A percentile compares a stretch with the other conserved stretches of the same genome.
phyloP scores from a whole-genome alignment of 495 filamentous ascomycete genomes.

The Daldinia vernicosa region DNA sequence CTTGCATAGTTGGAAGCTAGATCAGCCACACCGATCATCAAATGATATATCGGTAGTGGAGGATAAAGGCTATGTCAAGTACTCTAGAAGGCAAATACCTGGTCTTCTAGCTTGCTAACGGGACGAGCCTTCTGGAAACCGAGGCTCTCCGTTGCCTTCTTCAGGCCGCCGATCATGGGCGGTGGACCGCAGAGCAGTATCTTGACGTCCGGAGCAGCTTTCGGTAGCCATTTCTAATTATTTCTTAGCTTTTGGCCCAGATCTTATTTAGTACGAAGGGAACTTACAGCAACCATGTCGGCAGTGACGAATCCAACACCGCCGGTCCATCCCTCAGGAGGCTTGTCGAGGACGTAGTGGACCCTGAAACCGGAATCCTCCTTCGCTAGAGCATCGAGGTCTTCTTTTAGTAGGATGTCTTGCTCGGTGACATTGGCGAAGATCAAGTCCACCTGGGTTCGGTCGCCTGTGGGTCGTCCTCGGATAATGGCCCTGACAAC shows the following conservation, averaged over 20 bases:
- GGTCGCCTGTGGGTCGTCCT: constrained; percentile 80
- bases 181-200: constrained; percentile 96
- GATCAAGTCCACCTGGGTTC: constrained; percentile 88
- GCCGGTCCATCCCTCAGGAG: constrained; percentile 86
- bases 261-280: not conserved
- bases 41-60: not conserved
- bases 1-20: not conserved
- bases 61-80: not conserved
- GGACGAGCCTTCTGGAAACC: constrained; percentile 91
- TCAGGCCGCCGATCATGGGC: constrained; percentile 96
- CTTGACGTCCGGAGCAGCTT: constrained; percentile 88
- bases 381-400: constrained; percentile 79
- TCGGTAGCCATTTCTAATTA: constrained; percentile 74
- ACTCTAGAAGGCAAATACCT: constrained; percentile 94
- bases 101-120: constrained; percentile 96
- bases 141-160: constrained; percentile 89
- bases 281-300: constrained; percentile 90
- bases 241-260: constrained; percentile 12
- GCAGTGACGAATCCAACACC: constrained; percentile 92
- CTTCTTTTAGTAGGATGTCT: constrained; percentile 92
- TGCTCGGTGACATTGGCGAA: constrained; percentile 95
- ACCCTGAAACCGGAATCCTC: constrained; percentile 83
- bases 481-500: constrained; percentile 89
- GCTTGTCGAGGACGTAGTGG: constrained; percentile 96
- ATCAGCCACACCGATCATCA: not conserved